phyloP scores from a whole-genome alignment of 2,329 filamentous ascomycete species.

The Claviceps purpurea region DNA sequence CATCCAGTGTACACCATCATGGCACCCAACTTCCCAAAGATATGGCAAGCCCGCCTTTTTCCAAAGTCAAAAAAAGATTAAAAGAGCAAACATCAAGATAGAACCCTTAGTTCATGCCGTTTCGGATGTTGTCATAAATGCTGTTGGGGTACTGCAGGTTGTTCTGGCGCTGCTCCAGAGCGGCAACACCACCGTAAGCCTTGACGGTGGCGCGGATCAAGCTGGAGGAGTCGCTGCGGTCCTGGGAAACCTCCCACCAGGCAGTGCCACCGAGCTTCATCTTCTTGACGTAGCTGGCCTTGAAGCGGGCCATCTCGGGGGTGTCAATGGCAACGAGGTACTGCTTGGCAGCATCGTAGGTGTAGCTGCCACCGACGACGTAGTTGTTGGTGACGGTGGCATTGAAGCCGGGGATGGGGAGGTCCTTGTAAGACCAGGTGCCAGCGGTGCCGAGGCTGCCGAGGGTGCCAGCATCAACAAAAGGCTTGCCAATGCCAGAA shows the following conservation, averaged over 20 bases:
- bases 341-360: conserved; percentile 46
- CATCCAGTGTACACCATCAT: too few species aligned
- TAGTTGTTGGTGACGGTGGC: conserved; percentile 43
- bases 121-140: conserved; percentile 36
- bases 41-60: neutral
- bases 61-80: neutral
- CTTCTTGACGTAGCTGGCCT: conserved; percentile 48
- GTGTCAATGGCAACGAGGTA: conserved; percentile 62
- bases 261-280: conserved; percentile 58
- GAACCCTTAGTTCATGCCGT: neutral
- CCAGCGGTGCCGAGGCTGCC: conserved; percentile 43
- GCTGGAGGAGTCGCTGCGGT: conserved; percentile 38
- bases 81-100: neutral
- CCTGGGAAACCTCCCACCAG: conserved; percentile 73
- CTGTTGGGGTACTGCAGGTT: conserved; percentile 22
- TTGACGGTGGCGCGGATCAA: conserved; percentile 34
- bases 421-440: conserved; percentile 59
- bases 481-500: conserved; percentile 49
- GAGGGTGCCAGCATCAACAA: conserved; percentile 43
- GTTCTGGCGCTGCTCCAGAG: neutral
- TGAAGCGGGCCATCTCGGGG: conserved; percentile 40
- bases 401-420: conserved; percentile 41
- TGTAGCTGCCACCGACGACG: conserved; percentile 48
- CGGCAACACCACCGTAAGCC: neutral
- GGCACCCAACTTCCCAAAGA: neutral